A percentile compares a stretch with the other conserved stretches of the same genome.
Evolutionary conservation across 768 basidiomycete genomes (phyloP).

Genomic region (Kwoniella shandongensis): DNA sequence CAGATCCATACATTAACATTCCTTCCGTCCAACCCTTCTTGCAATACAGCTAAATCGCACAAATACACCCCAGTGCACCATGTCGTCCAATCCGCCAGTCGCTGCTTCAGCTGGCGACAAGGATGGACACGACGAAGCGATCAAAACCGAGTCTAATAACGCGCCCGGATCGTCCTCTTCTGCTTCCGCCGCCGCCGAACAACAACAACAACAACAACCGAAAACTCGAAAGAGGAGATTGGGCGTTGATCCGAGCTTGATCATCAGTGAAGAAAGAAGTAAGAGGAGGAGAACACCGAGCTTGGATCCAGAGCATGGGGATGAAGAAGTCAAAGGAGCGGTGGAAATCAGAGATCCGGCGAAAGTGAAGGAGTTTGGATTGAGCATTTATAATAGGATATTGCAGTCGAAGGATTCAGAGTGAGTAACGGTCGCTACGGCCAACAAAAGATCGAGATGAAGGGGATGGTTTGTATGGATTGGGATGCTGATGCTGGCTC

Average conservation of each 20-base stretch:
- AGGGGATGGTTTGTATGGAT: neutral
- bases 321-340: slow-evolving; percentile 11
- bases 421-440: slow-evolving; percentile 33
- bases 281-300: slow-evolving; percentile 35
- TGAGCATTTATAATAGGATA: slow-evolving; percentile 38
- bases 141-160: slow-evolving; percentile 1
- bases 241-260: slow-evolving; percentile 40
- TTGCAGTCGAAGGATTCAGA: slow-evolving; percentile 35
- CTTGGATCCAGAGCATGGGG: neutral
- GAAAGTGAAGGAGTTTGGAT: slow-evolving; percentile 35
- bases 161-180: neutral
- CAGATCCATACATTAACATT: too few species aligned
- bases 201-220: neutral
- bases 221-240: slow-evolving; percentile 24
- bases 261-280: slow-evolving; percentile 36
- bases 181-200: neutral
- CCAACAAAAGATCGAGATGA: too few species aligned
- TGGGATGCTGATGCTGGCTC: neutral
- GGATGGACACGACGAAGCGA: neutral
- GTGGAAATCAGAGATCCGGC: slow-evolving; percentile 37
- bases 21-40: too few species aligned
- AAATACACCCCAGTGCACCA: too few species aligned
- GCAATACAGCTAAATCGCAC: too few species aligned
- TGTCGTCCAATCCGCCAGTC: too few species aligned
- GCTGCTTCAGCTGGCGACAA: too few species aligned